Percentiles rank a stretch among this genome's conserved stretches.
These are phyloP conservation scores for Oxyria digyna DNA, from an alignment of 148 eudicot genomes.

Conservation along the genomic window DNA sequence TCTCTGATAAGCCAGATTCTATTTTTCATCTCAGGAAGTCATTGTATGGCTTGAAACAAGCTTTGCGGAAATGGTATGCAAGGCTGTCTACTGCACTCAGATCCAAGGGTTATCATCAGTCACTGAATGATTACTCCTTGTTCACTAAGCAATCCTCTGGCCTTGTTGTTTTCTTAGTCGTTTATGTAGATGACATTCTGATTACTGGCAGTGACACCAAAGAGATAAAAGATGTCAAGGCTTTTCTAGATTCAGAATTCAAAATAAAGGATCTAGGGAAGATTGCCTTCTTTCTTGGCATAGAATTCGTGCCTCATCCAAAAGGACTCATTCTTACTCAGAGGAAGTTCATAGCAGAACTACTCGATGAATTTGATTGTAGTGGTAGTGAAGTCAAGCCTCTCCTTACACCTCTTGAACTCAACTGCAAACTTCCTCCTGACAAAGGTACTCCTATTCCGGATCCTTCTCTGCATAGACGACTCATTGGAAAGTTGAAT, in stretches of 20 bases:
- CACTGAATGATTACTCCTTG: not conserved
- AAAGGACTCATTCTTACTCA: not conserved
- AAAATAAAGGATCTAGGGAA: not conserved
- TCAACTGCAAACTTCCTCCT: not conserved
- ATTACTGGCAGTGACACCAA: not conserved
- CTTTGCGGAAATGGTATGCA: not conserved
- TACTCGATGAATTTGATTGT: not conserved
- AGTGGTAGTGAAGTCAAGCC: not conserved
- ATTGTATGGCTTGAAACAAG: not conserved
- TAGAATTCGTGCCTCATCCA: not conserved
- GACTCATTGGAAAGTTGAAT: not conserved
- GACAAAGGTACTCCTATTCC: not conserved
- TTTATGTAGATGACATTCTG: not conserved
- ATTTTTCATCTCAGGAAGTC: not conserved
- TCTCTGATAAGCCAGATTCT: not conserved
- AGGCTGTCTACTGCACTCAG: not conserved
- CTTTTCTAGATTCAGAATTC: not conserved
- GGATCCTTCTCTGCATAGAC: not conserved
- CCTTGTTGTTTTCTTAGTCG: not conserved
- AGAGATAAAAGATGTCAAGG: not conserved
- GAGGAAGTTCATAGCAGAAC: not conserved
- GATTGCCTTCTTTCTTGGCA: not conserved
- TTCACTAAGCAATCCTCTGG: not conserved
- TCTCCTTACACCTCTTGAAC: not conserved
- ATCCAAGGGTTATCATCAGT: not conserved